phyloP scores from a whole-genome alignment of 768 basidiomycete genomes.

The Amanita polypyramis region DNA sequence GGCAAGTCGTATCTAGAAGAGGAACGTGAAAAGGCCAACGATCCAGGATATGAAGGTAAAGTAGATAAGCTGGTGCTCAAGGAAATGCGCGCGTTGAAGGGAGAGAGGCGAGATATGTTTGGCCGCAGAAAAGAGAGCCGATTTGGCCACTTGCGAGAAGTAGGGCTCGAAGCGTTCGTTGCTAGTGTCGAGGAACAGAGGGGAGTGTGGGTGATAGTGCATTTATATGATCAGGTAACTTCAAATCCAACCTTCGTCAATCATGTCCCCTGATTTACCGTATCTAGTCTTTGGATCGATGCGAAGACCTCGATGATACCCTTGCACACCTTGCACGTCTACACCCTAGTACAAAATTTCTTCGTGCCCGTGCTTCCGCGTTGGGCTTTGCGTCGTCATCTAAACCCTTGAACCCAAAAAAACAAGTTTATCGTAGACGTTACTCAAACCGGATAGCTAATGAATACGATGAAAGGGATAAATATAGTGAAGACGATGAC shows the following conservation, averaged over 20 bases:
- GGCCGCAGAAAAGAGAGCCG: conserved; percentile 40
- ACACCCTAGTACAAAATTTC: conserved; percentile 66
- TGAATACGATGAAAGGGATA: conserved; percentile 5
- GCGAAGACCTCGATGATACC: conserved; percentile 58
- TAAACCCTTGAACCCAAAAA: conserved; percentile 2
- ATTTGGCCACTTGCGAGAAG: conserved; percentile 77
- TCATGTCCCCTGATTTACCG: conserved; percentile 2
- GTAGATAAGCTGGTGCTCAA: conserved; percentile 34
- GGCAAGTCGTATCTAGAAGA: conserved; percentile 75
- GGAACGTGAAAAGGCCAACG: conserved; percentile 40
- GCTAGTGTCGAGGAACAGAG: conserved; percentile 66
- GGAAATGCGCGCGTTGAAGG: conserved; percentile 19
- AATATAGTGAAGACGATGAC: conserved; percentile 18
- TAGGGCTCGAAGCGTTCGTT: conserved; percentile 64
- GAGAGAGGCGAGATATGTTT: conserved; percentile 29
- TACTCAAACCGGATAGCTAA: conserved; percentile 21
- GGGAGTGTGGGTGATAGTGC: conserved; percentile 74
- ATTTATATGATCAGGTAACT: conserved; percentile 74
- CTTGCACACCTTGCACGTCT: conserved; percentile 59
- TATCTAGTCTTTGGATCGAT: conserved; percentile 62
- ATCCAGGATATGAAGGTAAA: conserved; percentile 27
- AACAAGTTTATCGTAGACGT: conserved; percentile 12
- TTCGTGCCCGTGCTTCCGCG: conserved; percentile 68
- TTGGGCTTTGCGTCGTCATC: conserved; percentile 51
- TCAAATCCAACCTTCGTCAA: not conserved